Evolutionary conservation across 768 basidiomycete genomes (phyloP), one percentile per base, ranked within the genome.

Genomic region (Boletus rubescentipes): DNA sequence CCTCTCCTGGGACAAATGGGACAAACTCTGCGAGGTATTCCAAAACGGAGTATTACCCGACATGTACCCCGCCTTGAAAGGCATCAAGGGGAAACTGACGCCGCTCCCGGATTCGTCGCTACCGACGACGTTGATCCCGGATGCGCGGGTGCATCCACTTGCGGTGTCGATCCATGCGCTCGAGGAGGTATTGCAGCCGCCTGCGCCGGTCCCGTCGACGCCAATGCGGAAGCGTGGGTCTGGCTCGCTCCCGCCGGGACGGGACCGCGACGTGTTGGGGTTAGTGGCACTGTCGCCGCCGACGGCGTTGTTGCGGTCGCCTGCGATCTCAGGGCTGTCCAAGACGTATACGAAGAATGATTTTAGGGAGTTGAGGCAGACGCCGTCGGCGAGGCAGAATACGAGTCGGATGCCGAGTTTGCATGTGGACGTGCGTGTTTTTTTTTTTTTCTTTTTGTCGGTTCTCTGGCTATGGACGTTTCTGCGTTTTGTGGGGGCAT

Each of bases 331-430:
- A 0, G 88, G 87, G 16, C 76, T 93, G 26, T 92, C 91, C 11
- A 93, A 92, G 72, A 91, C 80, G 55, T 93, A 93, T 59, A 68
- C 67, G 20, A 87, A 81, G 65, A 91, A 93, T 61, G 91, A 93
- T 67, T 93, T 93, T 61, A 78, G 91, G 49, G 81, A 88, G 64
- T 73, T 91, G 59, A 75, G 91, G 45, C 84, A 86, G 67, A 72
- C 75, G 38, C 79, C 88, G 31, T 79, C 82, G 10, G 81, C 86
- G 58, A 81, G 88, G 61, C 81, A 90, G 67, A 93, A 93, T 63
- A 93, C 90, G 51, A 93, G 91, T 71, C 77, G 91, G 62, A 75
- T 93, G 41, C 91, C 91, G 10, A 93, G 91, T 70, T 86, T 84
- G 76, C 91, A 93, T 71, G 91, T 85, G 49, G 83, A 85, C 66